phyloP scores from a whole-genome alignment of 495 filamentous ascomycete genomes.

The Jackrogersella minutella region DNA sequence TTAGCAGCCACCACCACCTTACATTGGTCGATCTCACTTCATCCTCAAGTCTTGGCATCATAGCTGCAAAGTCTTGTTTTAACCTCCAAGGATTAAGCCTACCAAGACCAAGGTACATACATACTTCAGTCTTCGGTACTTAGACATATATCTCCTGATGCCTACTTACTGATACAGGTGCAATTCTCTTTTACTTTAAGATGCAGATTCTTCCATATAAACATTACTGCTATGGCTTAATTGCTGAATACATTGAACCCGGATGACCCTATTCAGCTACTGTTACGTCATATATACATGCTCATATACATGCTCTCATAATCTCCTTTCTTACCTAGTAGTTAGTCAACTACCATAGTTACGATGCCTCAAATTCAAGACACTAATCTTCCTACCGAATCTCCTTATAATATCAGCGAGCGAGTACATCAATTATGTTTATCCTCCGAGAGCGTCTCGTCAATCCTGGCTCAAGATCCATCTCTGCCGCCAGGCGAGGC shows the following conservation, averaged over 20 bases:
- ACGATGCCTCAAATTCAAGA: slow-evolving; percentile 23
- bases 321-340: background rate
- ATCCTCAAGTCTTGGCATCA: slow-evolving; percentile 42
- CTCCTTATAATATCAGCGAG: slow-evolving; percentile 50
- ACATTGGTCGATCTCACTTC: slow-evolving; percentile 2
- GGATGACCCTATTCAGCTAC: slow-evolving; percentile 4
- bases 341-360: background rate
- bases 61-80: slow-evolving; percentile 37
- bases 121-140: background rate
- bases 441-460: slow-evolving; percentile 61
- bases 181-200: background rate
- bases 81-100: slow-evolving; percentile 13
- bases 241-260: slow-evolving; percentile 2
- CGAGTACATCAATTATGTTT: slow-evolving; percentile 62
- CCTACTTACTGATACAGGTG: background rate
- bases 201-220: slow-evolving; percentile 3
- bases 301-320: no score
- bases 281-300: background rate
- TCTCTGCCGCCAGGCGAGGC: slow-evolving; percentile 59
- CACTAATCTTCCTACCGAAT: background rate
- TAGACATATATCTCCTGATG: slow-evolving; percentile 5
- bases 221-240: background rate
- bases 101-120: background rate
- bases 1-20: slow-evolving; percentile 5
- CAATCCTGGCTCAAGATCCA: slow-evolving; percentile 63